Percentiles rank a stretch among this genome's conserved stretches.
These are phyloP conservation scores for Cladosporium colombiae DNA, from an alignment of 2,329 filamentous ascomycete species.

Conservation along the genomic window DNA sequence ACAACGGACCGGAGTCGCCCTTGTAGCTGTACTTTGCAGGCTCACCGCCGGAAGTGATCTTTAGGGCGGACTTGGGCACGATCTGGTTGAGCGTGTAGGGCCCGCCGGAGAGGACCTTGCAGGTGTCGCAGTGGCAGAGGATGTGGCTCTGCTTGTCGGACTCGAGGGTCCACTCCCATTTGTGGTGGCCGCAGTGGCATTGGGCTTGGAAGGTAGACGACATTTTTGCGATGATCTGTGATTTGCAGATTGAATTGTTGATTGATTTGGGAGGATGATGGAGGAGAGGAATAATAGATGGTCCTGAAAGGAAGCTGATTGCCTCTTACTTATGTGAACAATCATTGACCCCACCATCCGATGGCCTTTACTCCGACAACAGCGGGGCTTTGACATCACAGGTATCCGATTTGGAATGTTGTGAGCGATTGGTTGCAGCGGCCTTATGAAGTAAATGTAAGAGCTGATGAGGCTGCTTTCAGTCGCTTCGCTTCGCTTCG, in stretches of 20 bases:
- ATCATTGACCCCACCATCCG: slow-evolving; percentile 15
- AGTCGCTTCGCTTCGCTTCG: not conserved
- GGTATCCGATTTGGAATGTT: slow-evolving; percentile 3
- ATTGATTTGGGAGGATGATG: not conserved
- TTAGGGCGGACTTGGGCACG: slow-evolving; percentile 51
- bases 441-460: not conserved
- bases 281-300: not conserved
- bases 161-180: slow-evolving; percentile 54
- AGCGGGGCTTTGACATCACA: slow-evolving; percentile 14
- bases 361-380: slow-evolving; percentile 5
- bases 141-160: slow-evolving; percentile 48
- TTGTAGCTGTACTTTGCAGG: slow-evolving; percentile 57
- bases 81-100: slow-evolving; percentile 58
- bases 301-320: not conserved
- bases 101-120: slow-evolving; percentile 55
- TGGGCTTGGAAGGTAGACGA: slow-evolving; percentile 45
- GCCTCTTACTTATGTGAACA: slow-evolving; percentile 3
- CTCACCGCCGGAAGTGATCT: slow-evolving; percentile 53
- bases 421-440: slow-evolving; percentile 11
- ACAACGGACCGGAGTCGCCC: slow-evolving; percentile 50
- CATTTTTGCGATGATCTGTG: slow-evolving; percentile 2
- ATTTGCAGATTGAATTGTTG: not conserved
- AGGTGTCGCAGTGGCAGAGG: slow-evolving; percentile 59
- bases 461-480: not conserved
- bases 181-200: slow-evolving; percentile 58